A percentile compares a stretch with the other conserved stretches of the same genome.
These are phyloP conservation scores for Clitopilus hobsonii DNA, from an alignment of 768 basidiomycete species.

Conservation along the genomic window DNA sequence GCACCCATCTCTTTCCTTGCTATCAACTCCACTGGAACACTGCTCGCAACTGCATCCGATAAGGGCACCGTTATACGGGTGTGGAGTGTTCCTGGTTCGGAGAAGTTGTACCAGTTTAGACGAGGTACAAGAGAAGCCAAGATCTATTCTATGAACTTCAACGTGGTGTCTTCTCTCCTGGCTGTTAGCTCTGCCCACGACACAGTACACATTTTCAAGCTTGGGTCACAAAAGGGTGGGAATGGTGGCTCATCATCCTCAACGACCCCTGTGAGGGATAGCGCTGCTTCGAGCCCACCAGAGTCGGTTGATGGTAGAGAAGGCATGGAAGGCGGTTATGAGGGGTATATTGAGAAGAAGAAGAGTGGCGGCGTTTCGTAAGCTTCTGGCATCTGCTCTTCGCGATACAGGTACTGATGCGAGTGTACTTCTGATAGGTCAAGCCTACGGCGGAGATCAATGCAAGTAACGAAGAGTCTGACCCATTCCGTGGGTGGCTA, in stretches of 20 bases:
- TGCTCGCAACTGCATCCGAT: conserved; percentile 90
- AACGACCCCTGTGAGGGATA: conserved; percentile 10
- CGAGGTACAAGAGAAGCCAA: conserved; percentile 81
- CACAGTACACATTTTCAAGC: conserved; percentile 95
- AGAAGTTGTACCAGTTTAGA: conserved; percentile 94
- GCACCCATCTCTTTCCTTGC: conserved; percentile 83
- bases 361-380: conserved; percentile 59
- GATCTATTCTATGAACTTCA: conserved; percentile 83
- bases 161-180: conserved; percentile 74
- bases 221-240: conserved; percentile 33
- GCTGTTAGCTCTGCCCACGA: conserved; percentile 91
- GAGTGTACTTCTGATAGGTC: conserved; percentile 29
- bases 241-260: conserved; percentile 5
- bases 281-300: conserved; percentile 49
- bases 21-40: conserved; percentile 81
- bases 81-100: conserved; percentile 85
- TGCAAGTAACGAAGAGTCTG: conserved; percentile 71
- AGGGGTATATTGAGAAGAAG: conserved; percentile 78
- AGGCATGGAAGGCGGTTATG: conserved; percentile 77
- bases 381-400: conserved; percentile 14
- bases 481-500: conserved; percentile 82
- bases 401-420: conserved; percentile 1
- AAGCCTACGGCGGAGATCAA: conserved; percentile 60
- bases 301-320: conserved; percentile 63
- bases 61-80: conserved; percentile 98